These are phyloP conservation scores for Ceratobasidium sp. DNA, from an alignment of 1,284 basidiomycete genomes.

Conservation along the genomic window DNA sequence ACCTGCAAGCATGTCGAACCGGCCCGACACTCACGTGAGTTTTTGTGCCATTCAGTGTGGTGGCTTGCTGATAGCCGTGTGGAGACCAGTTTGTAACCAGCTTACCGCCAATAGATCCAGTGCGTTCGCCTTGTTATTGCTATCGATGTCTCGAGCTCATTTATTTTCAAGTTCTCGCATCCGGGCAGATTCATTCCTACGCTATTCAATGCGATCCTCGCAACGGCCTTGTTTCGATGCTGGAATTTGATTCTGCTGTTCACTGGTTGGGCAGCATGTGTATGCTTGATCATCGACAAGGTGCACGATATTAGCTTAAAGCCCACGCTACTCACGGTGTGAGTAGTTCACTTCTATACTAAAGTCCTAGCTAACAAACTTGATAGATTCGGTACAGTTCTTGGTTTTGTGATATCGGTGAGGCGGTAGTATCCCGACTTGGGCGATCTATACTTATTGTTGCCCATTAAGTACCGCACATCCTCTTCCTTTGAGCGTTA, in stretches of 20 bases:
- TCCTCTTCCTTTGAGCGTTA: slow-evolving; percentile 77
- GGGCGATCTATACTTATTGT: slow-evolving; percentile 3
- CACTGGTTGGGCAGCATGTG: slow-evolving; percentile 61
- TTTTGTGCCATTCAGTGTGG: not conserved
- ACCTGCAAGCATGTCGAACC: not conserved
- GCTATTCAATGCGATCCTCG: slow-evolving; percentile 48
- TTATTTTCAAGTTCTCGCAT: slow-evolving; percentile 30
- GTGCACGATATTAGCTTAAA: slow-evolving; percentile 56
- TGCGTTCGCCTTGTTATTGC: not conserved
- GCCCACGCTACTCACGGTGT: slow-evolving; percentile 67
- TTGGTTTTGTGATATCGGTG: slow-evolving; percentile 66
- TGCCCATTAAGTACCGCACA: slow-evolving; percentile 57
- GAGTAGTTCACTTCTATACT: slow-evolving; percentile 43
- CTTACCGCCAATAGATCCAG: slow-evolving; percentile 17
- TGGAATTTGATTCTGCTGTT: slow-evolving; percentile 72
- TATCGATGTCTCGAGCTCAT: not conserved
- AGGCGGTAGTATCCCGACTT: not conserved
- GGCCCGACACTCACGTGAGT: slow-evolving; percentile 6
- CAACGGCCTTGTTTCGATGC: slow-evolving; percentile 68
- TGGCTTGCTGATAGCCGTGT: not conserved
- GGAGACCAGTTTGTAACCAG: slow-evolving; percentile 20
- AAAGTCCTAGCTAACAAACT: not conserved
- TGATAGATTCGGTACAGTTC: slow-evolving; percentile 60
- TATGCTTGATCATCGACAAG: slow-evolving; percentile 58
- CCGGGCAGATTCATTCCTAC: slow-evolving; percentile 30